phyloP scores from a whole-genome alignment of 306 rosid species.

The Medicago arabica region DNA sequence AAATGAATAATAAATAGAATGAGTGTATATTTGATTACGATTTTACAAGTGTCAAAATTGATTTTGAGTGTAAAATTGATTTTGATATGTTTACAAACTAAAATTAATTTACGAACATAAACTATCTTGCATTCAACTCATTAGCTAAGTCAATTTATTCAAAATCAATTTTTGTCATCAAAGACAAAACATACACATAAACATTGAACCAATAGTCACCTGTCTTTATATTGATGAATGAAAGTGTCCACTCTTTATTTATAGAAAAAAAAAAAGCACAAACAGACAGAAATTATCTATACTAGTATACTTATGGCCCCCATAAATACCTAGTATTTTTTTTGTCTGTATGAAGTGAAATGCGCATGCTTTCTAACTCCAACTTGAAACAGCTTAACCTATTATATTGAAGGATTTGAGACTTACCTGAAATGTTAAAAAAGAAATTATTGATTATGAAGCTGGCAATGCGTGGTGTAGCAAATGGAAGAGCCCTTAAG shows the following conservation, averaged over 20 bases:
- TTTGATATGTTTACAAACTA: too few species aligned
- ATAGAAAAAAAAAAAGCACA: background rate
- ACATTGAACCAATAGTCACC: background rate
- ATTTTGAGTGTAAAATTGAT: too few species aligned
- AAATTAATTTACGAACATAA: too few species aligned
- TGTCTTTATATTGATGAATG: background rate
- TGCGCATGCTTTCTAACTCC: slow-evolving; percentile 14
- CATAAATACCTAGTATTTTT: background rate
- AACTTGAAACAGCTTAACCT: background rate
- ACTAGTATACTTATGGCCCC: background rate
- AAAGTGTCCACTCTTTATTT: background rate
- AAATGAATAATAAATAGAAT: background rate
- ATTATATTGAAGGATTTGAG: background rate
- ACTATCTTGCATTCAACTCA: too few species aligned
- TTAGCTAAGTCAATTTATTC: too few species aligned
- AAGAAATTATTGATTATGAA: slow-evolving; percentile 3
- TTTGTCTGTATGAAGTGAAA: background rate
- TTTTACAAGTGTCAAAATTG: too few species aligned
- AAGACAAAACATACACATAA: background rate
- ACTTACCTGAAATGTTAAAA: background rate
- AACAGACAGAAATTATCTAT: background rate
- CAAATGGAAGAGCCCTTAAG: slow-evolving; percentile 16
- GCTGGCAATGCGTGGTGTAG: background rate
- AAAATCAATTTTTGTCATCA: too few species aligned
- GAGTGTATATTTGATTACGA: background rate